Conservation (phyloP, 2,329 filamentous ascomycete genomes). For the Scortechinia acanthostroma region DNA sequence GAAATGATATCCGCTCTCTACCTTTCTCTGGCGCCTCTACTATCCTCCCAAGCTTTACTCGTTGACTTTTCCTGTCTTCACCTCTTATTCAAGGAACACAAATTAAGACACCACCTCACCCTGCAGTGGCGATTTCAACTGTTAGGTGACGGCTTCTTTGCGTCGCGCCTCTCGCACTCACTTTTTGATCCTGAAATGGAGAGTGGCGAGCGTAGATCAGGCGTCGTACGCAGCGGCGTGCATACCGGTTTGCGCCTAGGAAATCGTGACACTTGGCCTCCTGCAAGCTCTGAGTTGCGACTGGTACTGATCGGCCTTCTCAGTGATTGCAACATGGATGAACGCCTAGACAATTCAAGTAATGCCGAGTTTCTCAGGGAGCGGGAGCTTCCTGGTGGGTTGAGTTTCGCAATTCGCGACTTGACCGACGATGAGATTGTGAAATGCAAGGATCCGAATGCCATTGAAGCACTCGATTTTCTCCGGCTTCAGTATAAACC, state of each 20-base stretch:
- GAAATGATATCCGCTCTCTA: conserved; percentile 4
- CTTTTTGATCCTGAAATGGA: conserved; percentile 1
- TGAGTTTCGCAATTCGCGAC: conserved; percentile 13
- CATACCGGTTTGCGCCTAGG: conserved; percentile 3
- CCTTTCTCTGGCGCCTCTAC: background rate
- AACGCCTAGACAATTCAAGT: conserved; percentile 8
- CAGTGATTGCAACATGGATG: conserved; percentile 6
- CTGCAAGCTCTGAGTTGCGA: background rate
- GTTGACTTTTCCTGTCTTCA: conserved; percentile 2
- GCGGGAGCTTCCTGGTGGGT: conserved; percentile 22
- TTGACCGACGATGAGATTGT: background rate
- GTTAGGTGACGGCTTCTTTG: background rate
- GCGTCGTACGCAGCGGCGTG: conserved; percentile 1
- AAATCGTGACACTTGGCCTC: conserved; percentile 1
- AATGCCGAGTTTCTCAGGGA: conserved; percentile 10
- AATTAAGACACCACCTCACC: background rate
- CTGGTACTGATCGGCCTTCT: background rate
- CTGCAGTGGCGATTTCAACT: background rate
- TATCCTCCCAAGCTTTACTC: background rate
- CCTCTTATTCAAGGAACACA: background rate
- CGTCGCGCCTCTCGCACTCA: background rate
- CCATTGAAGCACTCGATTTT: conserved; percentile 1
- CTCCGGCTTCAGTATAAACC: conserved; percentile 1
- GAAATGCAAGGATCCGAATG: background rate
- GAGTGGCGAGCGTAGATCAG: background rate